phyloP scores from a whole-genome alignment of 441 rosid species.

The Gossypium davidsonii region DNA sequence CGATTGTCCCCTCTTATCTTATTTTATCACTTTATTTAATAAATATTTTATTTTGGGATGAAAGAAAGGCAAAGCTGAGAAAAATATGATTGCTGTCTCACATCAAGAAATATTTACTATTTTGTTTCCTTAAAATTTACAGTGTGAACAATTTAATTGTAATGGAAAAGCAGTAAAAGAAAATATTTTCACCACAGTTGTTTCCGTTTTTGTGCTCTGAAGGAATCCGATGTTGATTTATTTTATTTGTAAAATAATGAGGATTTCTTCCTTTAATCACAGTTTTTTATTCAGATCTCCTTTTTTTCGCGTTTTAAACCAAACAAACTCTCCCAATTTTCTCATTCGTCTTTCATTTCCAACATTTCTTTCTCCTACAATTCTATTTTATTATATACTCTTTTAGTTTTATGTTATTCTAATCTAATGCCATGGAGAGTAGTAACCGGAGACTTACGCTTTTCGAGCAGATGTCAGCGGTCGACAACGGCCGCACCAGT shows the following conservation, averaged over 20 bases:
- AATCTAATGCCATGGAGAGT: slow-evolving; percentile 23
- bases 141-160: not conserved
- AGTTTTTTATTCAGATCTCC: not conserved
- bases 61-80: not conserved
- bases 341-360: slow-evolving; percentile 5
- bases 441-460: slow-evolving; percentile 36
- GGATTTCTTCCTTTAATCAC: not conserved
- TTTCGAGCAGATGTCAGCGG: slow-evolving; percentile 55
- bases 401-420: not conserved
- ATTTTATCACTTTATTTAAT: not conserved
- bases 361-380: slow-evolving; percentile 1
- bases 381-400: not conserved
- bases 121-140: not conserved
- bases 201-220: not conserved
- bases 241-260: not conserved
- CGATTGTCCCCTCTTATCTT: not conserved
- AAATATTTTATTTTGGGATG: not conserved
- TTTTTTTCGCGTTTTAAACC: not conserved
- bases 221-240: not conserved
- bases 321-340: not conserved
- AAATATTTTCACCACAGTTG: not conserved
- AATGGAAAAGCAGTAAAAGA: not conserved
- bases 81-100: not conserved
- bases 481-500: slow-evolving; percentile 31
- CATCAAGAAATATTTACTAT: not conserved